Evolutionary conservation across 169 alveolate species (phyloP), one percentile per base, ranked within the genome.

Genomic region (Plasmodium reichenowi): DNA sequence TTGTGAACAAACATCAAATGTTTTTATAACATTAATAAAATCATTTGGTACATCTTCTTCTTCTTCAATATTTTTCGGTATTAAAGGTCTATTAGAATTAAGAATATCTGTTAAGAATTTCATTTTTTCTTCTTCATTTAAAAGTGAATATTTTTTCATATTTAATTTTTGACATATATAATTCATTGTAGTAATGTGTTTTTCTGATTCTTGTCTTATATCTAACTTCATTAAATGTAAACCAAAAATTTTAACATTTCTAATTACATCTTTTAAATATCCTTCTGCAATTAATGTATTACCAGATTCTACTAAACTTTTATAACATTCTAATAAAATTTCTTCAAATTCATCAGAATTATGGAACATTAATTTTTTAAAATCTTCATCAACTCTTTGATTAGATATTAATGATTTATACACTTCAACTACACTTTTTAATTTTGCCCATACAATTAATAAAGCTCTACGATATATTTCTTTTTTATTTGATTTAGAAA

Each of bases 121-220:
- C 6, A 92, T 92, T 86, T 74, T 93, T 56, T 93, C 92, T 10
- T 89, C 92, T 58, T 94, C 96, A 47, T 83, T 56, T 52, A 94
- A 80, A 13, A 74, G 90, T 20, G 95, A 88, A 91, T 94, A 95
- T 60, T 63, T 78, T 15, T 93, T 92, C 48, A 93, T 86, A 29
- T 75, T 94, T 50, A 93, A 76, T 52, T 91, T 92, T 56, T 73
- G 72, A 74, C 88, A 89, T 26, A 94, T 71, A 58, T 86, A 92
- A 74, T 94, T 88, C 93, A 91, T 91, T 22, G 96, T 96, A 12
- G 67, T 43, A 6, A 72, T 92, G 83, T 95, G 97, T 29, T 94
- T 94, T 60, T 88, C 90, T 5, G 95, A 89, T 38, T 95, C 97
- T 88, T 95, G 97, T 13, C 97, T 80, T 70, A 94, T 90, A 58